Evolutionary conservation across 1,284 basidiomycete genomes (phyloP), one percentile per base, ranked within the genome.

Genomic region (Kalmanozyma brasiliensis): DNA sequence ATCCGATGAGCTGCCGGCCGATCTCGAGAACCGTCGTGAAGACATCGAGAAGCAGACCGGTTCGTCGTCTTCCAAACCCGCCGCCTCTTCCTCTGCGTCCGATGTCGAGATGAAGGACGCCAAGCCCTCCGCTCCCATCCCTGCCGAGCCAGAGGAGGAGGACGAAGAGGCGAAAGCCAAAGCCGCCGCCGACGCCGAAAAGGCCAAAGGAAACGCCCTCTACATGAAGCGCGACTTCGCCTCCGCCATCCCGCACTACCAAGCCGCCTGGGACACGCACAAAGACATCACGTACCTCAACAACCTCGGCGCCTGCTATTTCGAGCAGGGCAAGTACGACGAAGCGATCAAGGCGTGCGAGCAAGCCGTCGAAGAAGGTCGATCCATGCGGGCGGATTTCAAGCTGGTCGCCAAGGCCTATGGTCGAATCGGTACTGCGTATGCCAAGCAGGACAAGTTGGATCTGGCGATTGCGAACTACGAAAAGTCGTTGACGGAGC

Each of bases 331-430:
- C 22, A 89, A 97, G 24, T 97, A 90, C 78, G 90, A 93, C 84
- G 90, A 92, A 82, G 89, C 89, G 66, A 95, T 98, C 78, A 91
- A 94, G 83, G 89, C 89, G 0, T 96, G 93, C 81, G 89, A 96
- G 79, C 93, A 93, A 84, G 96, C 96, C 19, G 90, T 94, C 37
- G 95, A 98, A 26, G 91, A 97, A 82, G 95, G 93, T 34, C 89
- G 94, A 71, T 83, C 84, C 24, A 76, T 85, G 52, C 83, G 86
- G 24, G 85, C 86, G 5, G 86, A 87, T 80, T 87, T 85, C 84
- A 87, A 87, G 83, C 78, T 86, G 37, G 82, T 86, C 40, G 86
- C 86, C 69, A 87, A 87, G 83, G 94, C 94, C 0, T 89, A 92
- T 60, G 95, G 92, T 11, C 91, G 96, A 36, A 90, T 91, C 58